A percentile compares a stretch with the other conserved stretches of the same genome.
Conservation (phyloP, 768 basidiomycete species). For the Russula lepida region DNA sequence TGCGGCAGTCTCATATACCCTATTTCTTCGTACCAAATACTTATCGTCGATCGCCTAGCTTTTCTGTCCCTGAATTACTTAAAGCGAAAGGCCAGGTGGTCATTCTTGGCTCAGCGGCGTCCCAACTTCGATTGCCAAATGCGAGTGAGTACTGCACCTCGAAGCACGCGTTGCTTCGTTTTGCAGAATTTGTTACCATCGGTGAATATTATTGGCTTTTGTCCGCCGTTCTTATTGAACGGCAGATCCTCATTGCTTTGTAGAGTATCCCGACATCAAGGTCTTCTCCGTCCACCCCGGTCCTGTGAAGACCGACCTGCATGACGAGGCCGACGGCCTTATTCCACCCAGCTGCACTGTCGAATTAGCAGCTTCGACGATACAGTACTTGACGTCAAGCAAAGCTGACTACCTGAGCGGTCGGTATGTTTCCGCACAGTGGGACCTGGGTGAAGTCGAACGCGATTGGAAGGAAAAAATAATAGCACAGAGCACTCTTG, state of each 20-base stretch:
- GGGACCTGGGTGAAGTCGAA: conserved; percentile 4
- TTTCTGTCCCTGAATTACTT: conserved; percentile 2
- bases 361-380: neutral
- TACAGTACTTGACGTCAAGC: conserved; percentile 5
- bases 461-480: conserved; percentile 11
- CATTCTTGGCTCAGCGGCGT: neutral
- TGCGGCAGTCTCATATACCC: neutral
- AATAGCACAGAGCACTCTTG: neutral
- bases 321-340: too few species aligned
- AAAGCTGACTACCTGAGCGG: conserved; percentile 4
- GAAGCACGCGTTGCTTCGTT: conserved; percentile 2
- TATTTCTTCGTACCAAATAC: neutral
- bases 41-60: neutral
- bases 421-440: neutral
- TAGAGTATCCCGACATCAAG: conserved; percentile 3
- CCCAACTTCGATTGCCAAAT: neutral
- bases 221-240: neutral
- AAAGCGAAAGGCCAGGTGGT: conserved; percentile 8
- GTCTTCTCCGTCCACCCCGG: neutral
- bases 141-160: conserved; percentile 10
- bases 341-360: neutral
- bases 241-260: neutral
- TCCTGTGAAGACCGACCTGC: neutral
- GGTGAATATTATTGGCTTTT: neutral
- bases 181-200: conserved; percentile 8